Evolutionary conservation across 2,329 filamentous ascomycete genomes (phyloP).

Genomic region (Trichophyton mentagrophytes): DNA sequence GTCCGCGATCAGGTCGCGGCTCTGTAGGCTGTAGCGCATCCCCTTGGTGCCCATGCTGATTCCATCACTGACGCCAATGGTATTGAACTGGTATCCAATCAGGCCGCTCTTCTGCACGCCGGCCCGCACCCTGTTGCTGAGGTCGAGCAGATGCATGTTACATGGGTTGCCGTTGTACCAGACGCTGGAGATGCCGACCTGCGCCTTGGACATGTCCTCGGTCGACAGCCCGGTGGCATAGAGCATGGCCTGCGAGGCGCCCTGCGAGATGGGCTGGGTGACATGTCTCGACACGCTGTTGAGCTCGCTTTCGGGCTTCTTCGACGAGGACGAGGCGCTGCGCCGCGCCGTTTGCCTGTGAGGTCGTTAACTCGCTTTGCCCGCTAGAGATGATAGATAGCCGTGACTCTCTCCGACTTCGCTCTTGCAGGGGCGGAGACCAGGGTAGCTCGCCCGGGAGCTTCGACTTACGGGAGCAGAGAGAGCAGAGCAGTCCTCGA

Average conservation of each 20-base stretch:
- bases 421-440: neutral
- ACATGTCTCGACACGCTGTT: conserved; percentile 77
- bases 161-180: conserved; percentile 98
- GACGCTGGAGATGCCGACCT: conserved; percentile 93
- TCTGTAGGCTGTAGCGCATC: conserved; percentile 92
- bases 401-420: neutral
- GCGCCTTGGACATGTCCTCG: conserved; percentile 85
- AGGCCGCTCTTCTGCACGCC: conserved; percentile 64
- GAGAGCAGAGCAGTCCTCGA: conserved; percentile 5
- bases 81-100: conserved; percentile 96
- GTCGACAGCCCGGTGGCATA: conserved; percentile 86
- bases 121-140: conserved; percentile 65
- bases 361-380: no score
- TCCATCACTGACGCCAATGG: conserved; percentile 89
- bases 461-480: conserved; percentile 7
- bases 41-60: conserved; percentile 98
- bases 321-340: conserved; percentile 10
- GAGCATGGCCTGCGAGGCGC: conserved; percentile 96
- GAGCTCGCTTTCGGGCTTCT: conserved; percentile 32
- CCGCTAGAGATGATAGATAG: neutral
- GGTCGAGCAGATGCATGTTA: conserved; percentile 95
- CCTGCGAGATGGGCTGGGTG: conserved; percentile 95
- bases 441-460: neutral
- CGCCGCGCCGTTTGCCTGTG: neutral
- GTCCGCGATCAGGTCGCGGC: conserved; percentile 91